phyloP scores from a whole-genome alignment of 257 asterid genomes.

The Penstemon barbatus region DNA sequence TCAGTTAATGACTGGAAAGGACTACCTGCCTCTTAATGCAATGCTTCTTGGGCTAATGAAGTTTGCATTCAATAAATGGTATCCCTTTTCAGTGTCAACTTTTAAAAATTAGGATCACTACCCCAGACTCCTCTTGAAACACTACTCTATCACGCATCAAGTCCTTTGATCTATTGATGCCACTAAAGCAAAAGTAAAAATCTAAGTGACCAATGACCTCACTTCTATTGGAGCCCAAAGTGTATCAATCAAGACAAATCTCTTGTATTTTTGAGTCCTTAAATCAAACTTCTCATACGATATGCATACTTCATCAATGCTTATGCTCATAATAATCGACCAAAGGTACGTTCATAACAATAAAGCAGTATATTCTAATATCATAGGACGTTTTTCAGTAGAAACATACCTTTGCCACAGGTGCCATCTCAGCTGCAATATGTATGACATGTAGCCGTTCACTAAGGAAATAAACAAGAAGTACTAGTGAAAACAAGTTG shows the following conservation, averaged over 20 bases:
- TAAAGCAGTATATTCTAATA: constrained; percentile 14
- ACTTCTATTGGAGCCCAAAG: constrained; percentile 1
- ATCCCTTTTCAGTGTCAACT: neutral
- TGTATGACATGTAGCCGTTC: constrained; percentile 82
- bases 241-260: constrained; percentile 10
- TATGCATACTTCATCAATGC: neutral
- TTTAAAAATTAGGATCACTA: neutral
- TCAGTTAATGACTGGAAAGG: neutral
- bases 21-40: neutral
- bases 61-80: neutral
- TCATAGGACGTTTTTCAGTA: neutral
- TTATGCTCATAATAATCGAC: constrained; percentile 12
- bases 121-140: neutral
- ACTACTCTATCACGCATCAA: neutral
- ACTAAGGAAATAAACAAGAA: constrained; percentile 46
- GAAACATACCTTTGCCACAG: constrained; percentile 88
- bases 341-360: constrained; percentile 7
- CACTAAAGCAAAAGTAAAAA: neutral
- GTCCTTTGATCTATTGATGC: neutral
- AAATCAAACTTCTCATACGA: neutral
- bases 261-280: constrained; percentile 14
- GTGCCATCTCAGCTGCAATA: constrained; percentile 99
- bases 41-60: neutral
- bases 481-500: constrained; percentile 34
- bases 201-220: constrained; percentile 3